Conservation (phyloP, 306 rosid genomes). For the Amphicarpaea edgeworthii region DNA sequence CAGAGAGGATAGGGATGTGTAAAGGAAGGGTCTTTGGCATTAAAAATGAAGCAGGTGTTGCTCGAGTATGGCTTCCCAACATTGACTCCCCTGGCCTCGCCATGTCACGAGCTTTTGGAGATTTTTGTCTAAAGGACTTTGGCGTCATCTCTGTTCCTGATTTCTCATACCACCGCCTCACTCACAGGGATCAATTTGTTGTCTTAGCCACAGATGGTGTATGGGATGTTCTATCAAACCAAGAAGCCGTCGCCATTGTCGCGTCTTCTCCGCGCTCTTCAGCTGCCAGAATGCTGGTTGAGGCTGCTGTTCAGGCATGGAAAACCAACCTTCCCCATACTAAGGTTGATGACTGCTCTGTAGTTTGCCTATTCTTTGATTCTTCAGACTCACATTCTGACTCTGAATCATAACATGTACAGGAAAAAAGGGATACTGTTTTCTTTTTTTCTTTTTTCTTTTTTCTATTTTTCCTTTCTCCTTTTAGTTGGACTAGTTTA, state of each 20-base stretch:
- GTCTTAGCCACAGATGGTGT: constrained; percentile 94
- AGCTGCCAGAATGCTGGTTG: constrained; percentile 70
- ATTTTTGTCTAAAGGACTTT: constrained; percentile 78
- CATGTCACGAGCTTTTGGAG: constrained; percentile 93
- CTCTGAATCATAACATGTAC: no score
- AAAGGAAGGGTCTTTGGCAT: constrained; percentile 88
- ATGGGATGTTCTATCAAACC: constrained; percentile 88
- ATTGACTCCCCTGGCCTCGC: constrained; percentile 87
- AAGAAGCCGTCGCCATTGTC: constrained; percentile 72
- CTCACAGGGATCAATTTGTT: constrained; percentile 74
- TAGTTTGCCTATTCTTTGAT: constrained; percentile 78
- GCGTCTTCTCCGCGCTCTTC: constrained; percentile 60
- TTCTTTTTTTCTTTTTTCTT: background rate
- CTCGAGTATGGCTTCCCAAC: constrained; percentile 87
- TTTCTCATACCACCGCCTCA: constrained; percentile 55
- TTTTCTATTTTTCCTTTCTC: background rate
- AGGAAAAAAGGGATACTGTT: background rate
- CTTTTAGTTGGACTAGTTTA: background rate
- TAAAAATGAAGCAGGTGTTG: constrained; percentile 60
- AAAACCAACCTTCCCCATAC: constrained; percentile 56
- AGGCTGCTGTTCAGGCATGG: constrained; percentile 75
- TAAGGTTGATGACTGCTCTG: constrained; percentile 86
- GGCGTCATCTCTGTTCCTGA: constrained; percentile 87
- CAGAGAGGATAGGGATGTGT: constrained; percentile 70
- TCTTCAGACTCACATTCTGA: constrained; percentile 25